Evolutionary conservation across 139 green algal species (phyloP), one percentile per base, ranked within the genome.

Genomic region (Chlamydomonas applanata): DNA sequence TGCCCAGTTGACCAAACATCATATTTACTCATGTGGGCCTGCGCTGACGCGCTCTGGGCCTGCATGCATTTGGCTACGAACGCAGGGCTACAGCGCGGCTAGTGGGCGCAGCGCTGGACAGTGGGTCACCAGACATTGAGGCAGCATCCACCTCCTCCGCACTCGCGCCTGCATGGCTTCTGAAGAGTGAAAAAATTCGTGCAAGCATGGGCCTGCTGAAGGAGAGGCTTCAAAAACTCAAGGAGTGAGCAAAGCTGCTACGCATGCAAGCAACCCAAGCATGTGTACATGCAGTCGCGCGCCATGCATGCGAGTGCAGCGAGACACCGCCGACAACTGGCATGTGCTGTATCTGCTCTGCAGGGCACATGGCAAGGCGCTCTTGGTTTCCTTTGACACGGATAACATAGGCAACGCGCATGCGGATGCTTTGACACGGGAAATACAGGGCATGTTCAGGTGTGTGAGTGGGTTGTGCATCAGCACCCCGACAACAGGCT

Each of bases 381-480:
- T 89, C 32, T 70, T 90, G 1, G 85, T 89, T 1, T 83, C 74
- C 0, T 91, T 91, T 73, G 87, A 89, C 25, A 64, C 62, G 17
- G 77, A 87, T 24, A 81, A 83, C 60, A 65, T 75, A 9, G 57
- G 71, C 34, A 65, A 82, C 34, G 62, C 74, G 16, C 79, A 81
- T 35, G 73, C 74, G 2, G 82, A 90, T 44, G 82, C 79, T 35
- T 30, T 89, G 2, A 90, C 85, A 11, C 78, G 82, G 9, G 87
- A 90, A 29, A 73, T 90, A 4, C 82, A 89, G 63, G 61, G 61
- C 54, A 67, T 62, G 19, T 45, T 73, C 24, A 66, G 59, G 59
- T 66, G 59, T 3, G 59, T 24, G 40, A 49, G 11, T 49, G n/a
- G n/a, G n/a, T n/a, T n/a, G n/a, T n/a, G n/a, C n/a, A n/a, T n/a